Evolutionary conservation across 495 filamentous ascomycete genomes (phyloP).

Genomic region (Tuber borchii): DNA sequence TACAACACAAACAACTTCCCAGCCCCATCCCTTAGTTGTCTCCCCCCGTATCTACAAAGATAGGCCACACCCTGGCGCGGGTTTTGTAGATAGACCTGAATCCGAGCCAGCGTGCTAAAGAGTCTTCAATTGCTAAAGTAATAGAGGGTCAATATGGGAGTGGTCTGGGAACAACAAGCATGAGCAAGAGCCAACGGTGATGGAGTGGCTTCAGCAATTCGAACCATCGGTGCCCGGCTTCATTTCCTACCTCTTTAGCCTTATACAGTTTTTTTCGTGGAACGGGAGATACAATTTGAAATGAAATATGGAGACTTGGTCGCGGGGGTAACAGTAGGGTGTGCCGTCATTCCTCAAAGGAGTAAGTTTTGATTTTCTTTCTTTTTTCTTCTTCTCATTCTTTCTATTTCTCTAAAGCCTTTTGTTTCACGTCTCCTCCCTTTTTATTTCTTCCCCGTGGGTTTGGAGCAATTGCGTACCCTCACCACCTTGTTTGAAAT

Average conservation of each 20-base stretch:
- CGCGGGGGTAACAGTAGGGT: conserved; percentile 90
- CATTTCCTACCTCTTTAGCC: conserved; percentile 54
- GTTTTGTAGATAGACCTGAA: conserved; percentile 79
- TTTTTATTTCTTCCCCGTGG: background rate
- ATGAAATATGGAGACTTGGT: conserved; percentile 87
- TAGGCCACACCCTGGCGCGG: conserved; percentile 71
- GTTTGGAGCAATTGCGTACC: background rate
- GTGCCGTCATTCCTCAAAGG: conserved; percentile 90
- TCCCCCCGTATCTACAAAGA: conserved; percentile 46
- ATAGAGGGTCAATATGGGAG: conserved; percentile 60
- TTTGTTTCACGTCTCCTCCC: background rate
- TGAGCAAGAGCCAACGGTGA: conserved; percentile 70
- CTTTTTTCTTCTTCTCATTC: background rate
- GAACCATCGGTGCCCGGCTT: conserved; percentile 54
- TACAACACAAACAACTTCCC: conserved; percentile 52
- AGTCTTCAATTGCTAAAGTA: conserved; percentile 40
- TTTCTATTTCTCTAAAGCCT: background rate
- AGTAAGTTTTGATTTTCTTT: conserved; percentile 47
- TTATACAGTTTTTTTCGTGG: conserved; percentile 88
- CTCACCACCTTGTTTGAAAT: background rate
- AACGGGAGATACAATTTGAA: conserved; percentile 78
- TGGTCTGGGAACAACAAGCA: conserved; percentile 66
- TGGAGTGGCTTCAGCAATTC: conserved; percentile 63
- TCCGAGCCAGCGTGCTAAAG: conserved; percentile 31
- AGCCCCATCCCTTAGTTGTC: conserved; percentile 51